Evolutionary conservation across 164 flowering plant genomes (phyloP), one percentile per base, ranked within the genome.

Genomic region (Sextonia rubra): DNA sequence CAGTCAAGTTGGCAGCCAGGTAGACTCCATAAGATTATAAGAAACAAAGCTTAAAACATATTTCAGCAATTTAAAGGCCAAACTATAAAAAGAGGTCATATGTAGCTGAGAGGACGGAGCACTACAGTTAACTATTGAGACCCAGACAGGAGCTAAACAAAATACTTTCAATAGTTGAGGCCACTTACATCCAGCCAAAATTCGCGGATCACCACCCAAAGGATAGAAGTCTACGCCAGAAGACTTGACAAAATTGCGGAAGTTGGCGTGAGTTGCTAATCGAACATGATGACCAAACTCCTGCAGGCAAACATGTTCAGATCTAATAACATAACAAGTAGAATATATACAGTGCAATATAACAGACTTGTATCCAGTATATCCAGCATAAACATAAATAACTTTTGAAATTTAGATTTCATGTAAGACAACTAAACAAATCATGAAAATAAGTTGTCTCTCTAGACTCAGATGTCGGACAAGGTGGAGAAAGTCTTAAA

Each of bases 241-340:
- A 26, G 97, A 87, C 73, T 69, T 85, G 63, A 95, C 99, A 84
- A 95, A 95, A 52, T 67, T 72, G 49, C 83, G 63, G 82, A 92
- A 92, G 77, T 90, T 92, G 64, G 81, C 79, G 83, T 95, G 99
- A 77, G 98, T 92, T 65, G 99, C 99, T 84, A 95, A 75, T 81
- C 99, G 87, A 70, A 92, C 99, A 76, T 75, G 84, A 89, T 95
- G 99, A 73, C 99, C 99, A 80, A 85, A 95, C 73, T 92, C 98
- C 99, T 95, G 90, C 76, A 80, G 23, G 29, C 24, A 76, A 69
- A 68, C n/a, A 60, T 66, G 30, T 24, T 64, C 74, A 64, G 32
- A 14, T 24, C 24, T 47, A 24, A 20, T 71, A 22, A 62, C 20
- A 44, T 58, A 71, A 20, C 17, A 44, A 12, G 26, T 60, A 64